A percentile compares a stretch with the other conserved stretches of the same genome.
Evolutionary conservation across 192 early-diverging fungal genomes (phyloP).

Genomic region (Coemansia sp.): DNA sequence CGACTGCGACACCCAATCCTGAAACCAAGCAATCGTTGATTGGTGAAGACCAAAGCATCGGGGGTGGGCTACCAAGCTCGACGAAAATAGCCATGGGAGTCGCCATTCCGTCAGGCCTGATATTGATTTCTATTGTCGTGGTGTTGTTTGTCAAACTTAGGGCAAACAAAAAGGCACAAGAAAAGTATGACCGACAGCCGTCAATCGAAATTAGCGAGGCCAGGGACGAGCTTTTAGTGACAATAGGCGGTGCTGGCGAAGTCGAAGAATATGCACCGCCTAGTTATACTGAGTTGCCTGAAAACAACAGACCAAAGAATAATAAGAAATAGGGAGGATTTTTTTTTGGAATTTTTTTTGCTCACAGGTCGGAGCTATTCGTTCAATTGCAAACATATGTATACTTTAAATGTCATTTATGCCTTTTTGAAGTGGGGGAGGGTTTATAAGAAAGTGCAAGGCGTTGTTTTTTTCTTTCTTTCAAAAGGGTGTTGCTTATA

Average conservation of each 20-base stretch:
- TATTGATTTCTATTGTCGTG: not conserved
- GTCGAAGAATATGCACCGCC: not conserved
- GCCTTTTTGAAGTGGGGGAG: not conserved
- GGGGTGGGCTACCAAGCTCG: not conserved
- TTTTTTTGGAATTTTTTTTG: not conserved
- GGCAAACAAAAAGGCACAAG: not conserved
- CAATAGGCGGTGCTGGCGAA: slow-evolving; percentile 8
- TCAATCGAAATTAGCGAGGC: not conserved
- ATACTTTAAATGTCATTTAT: no score
- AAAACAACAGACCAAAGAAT: not conserved
- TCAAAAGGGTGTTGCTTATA: not conserved
- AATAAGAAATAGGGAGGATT: not conserved
- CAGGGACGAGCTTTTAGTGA: not conserved
- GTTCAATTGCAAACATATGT: not conserved
- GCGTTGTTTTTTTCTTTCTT: not conserved
- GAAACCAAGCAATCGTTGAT: not conserved
- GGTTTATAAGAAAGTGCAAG: not conserved
- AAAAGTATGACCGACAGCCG: not conserved
- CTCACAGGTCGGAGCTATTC: not conserved
- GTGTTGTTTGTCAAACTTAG: not conserved
- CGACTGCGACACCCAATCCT: not conserved
- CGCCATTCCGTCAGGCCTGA: not conserved
- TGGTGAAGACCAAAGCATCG: not conserved
- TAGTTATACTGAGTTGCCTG: not conserved
- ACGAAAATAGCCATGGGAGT: slow-evolving; percentile 13